These are phyloP conservation scores for Micractinium conductrix DNA, from an alignment of 139 green algal genomes.

Conservation along the genomic window DNA sequence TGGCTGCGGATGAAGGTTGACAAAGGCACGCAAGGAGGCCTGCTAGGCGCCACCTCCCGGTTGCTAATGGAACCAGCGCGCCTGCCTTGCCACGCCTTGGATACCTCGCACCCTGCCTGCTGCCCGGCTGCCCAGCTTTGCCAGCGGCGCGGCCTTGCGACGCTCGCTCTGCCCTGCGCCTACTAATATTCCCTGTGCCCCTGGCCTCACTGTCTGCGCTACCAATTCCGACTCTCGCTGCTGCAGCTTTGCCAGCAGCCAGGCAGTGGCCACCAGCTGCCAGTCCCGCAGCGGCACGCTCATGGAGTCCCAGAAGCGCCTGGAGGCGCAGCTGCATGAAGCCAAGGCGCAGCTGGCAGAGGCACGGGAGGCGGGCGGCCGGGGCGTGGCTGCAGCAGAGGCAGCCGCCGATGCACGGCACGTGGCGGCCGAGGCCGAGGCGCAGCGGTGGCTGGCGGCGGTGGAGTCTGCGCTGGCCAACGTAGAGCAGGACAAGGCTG, in stretches of 20 bases:
- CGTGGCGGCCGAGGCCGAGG: neutral
- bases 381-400: neutral
- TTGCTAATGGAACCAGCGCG: too few species aligned
- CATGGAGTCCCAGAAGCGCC: neutral
- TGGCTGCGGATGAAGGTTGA: too few species aligned
- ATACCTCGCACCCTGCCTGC: too few species aligned
- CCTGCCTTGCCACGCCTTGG: too few species aligned
- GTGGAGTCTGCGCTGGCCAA: neutral
- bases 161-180: neutral
- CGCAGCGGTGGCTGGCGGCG: neutral
- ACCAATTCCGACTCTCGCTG: neutral
- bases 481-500: neutral
- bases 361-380: neutral
- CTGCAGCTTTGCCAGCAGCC: slow-evolving; percentile 5
- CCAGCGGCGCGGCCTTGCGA: too few species aligned
- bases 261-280: neutral
- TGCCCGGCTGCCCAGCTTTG: neutral
- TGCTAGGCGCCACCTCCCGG: too few species aligned
- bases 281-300: neutral
- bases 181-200: too few species aligned
- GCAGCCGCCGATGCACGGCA: neutral
- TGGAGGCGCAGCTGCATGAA: neutral
- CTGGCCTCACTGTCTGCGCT: too few species aligned
- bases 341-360: slow-evolving; percentile 8
- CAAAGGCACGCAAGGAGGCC: too few species aligned